A percentile compares a stretch with the other conserved stretches of the same genome.
Conservation (phyloP, 345 rosid genomes). For the Pelargonium nanum region DNA sequence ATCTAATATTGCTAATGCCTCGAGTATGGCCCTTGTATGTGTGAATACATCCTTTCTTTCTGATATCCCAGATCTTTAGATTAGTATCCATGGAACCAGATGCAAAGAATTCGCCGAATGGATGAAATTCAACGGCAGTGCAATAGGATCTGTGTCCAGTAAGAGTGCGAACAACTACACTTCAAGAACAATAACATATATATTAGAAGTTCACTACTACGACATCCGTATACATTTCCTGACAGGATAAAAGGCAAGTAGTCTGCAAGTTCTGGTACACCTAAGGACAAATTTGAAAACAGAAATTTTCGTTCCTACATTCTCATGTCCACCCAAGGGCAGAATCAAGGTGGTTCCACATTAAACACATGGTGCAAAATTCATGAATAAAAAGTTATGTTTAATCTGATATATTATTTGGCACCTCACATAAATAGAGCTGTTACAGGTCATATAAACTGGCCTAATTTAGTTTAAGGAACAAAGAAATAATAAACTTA, state of each 20-base stretch:
- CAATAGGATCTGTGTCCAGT: slow-evolving; percentile 91
- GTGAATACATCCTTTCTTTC: slow-evolving; percentile 92
- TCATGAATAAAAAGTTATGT: slow-evolving; percentile 1
- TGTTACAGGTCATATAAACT: slow-evolving; percentile 2
- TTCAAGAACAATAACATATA: slow-evolving; percentile 56
- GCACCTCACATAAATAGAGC: not conserved
- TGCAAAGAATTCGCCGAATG: slow-evolving; percentile 95
- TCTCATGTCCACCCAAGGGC: not conserved
- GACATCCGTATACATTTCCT: not conserved
- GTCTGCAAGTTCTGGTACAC: not conserved
- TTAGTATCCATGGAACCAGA: slow-evolving; percentile 81
- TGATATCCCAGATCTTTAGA: slow-evolving; percentile 86
- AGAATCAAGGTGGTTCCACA: not conserved
- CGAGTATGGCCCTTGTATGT: slow-evolving; percentile 86
- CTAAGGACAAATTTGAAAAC: not conserved
- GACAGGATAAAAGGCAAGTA: not conserved
- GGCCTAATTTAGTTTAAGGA: not conserved
- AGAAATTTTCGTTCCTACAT: not conserved
- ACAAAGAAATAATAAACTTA: slow-evolving; percentile 27
- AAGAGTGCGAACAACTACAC: slow-evolving; percentile 98
- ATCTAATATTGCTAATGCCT: slow-evolving; percentile 67
- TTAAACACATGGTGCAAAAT: slow-evolving; percentile 4
- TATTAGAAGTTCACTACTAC: slow-evolving; percentile 24
- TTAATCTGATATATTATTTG: not conserved
- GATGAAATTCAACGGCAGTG: slow-evolving; percentile 91